Percentiles rank a stretch among this genome's conserved stretches.
Conservation (phyloP, 2,329 filamentous ascomycete genomes). For the Ophiostoma sp. region DNA sequence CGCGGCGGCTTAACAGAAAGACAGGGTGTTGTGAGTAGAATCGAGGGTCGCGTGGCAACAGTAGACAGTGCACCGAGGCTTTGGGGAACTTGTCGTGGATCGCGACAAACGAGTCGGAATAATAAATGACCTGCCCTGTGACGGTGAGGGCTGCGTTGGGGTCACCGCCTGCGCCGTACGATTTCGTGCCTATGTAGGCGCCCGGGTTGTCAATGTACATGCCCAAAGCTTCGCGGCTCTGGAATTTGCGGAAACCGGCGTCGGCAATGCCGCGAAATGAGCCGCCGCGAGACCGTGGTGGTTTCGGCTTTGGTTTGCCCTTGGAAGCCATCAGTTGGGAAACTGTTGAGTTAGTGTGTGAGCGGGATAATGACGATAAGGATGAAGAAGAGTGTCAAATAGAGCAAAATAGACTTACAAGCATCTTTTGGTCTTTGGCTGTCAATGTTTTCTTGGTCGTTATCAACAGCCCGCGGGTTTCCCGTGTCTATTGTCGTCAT, state of each 20-base stretch:
- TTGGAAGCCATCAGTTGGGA: constrained; percentile 54
- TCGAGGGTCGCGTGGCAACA: constrained; percentile 71
- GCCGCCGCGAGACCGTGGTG: constrained; percentile 28
- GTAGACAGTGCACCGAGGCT: constrained; percentile 76
- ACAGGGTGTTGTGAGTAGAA: constrained; percentile 70
- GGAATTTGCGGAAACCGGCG: constrained; percentile 35
- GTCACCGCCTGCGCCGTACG: not conserved
- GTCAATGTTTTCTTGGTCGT: not conserved
- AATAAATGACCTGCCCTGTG: constrained; percentile 59
- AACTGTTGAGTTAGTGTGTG: constrained; percentile 37
- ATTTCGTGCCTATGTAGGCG: constrained; percentile 49
- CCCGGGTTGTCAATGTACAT: constrained; percentile 66
- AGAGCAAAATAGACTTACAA: not conserved
- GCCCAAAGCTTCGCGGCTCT: constrained; percentile 60
- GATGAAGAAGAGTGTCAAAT: not conserved
- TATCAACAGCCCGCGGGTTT: not conserved
- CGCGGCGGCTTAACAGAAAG: constrained; percentile 52
- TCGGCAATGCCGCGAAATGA: constrained; percentile 21
- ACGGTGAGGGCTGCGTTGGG: not conserved
- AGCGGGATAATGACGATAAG: too few relatives aligned
- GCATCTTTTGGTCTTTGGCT: not conserved
- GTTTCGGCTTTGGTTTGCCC: constrained; percentile 43
- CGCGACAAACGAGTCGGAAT: constrained; percentile 68
- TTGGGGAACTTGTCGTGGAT: constrained; percentile 88
- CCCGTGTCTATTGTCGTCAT: constrained; percentile 13